Percentiles rank a stretch among this genome's conserved stretches.
These are phyloP conservation scores for Quercus bicolor DNA, from an alignment of 306 rosid species.

Conservation along the genomic window DNA sequence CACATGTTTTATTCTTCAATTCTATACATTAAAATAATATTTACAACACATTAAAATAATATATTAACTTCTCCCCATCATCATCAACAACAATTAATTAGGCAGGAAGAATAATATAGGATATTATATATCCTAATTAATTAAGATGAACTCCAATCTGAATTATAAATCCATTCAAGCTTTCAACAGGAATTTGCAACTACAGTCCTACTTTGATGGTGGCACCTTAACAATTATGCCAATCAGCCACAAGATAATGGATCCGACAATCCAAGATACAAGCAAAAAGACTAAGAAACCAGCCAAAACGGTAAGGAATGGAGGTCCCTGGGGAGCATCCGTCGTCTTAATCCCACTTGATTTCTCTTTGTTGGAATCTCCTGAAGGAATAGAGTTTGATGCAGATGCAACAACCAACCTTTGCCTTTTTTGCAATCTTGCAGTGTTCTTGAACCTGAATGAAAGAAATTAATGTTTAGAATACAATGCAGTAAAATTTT, in stretches of 20 bases:
- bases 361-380: constrained; percentile 29
- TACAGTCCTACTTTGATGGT: constrained; percentile 26
- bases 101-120: too few species aligned
- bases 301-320: constrained; percentile 69
- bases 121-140: too few species aligned
- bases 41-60: too few species aligned
- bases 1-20: too few species aligned
- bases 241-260: constrained; percentile 43
- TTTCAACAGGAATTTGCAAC: not conserved
- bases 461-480: constrained; percentile 7
- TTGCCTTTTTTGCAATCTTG: constrained; percentile 27
- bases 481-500: not conserved
- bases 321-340: constrained; percentile 55
- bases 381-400: constrained; percentile 34
- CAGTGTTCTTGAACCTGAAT: constrained; percentile 34
- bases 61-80: too few species aligned
- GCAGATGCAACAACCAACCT: constrained; percentile 38
- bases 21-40: too few species aligned
- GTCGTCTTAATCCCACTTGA: constrained; percentile 21
- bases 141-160: too few species aligned
- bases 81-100: too few species aligned
- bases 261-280: constrained; percentile 47
- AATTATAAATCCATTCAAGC: too few species aligned
- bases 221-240: constrained; percentile 37
- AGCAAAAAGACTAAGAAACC: constrained; percentile 46